A percentile compares a stretch with the other conserved stretches of the same genome.
Conservation (phyloP, 306 rosid species). For the Vigna angularis region DNA sequence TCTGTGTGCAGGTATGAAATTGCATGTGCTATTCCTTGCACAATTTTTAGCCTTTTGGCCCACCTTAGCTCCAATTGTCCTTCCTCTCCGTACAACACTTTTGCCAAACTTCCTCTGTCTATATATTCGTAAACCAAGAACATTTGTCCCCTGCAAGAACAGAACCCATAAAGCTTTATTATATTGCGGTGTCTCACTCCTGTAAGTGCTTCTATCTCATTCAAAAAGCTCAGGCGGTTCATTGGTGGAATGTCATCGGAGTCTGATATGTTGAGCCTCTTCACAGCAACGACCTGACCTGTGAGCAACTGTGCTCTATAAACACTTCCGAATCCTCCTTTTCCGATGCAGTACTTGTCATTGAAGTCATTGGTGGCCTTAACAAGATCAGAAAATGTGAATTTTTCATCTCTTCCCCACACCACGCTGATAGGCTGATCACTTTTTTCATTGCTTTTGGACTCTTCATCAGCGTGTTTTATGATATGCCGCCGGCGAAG, state of each 20-base stretch:
- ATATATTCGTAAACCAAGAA: slow-evolving; percentile 67
- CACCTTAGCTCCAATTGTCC: slow-evolving; percentile 54
- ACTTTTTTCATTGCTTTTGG: slow-evolving; percentile 20
- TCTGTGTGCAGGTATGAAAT: slow-evolving; percentile 70
- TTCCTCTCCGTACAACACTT: slow-evolving; percentile 57
- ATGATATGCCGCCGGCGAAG: background rate
- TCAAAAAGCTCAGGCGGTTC: slow-evolving; percentile 58
- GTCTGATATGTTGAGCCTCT: slow-evolving; percentile 54
- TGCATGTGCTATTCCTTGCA: slow-evolving; percentile 72
- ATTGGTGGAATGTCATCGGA: slow-evolving; percentile 54
- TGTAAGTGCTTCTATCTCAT: slow-evolving; percentile 66
- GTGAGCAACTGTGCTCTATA: slow-evolving; percentile 57
- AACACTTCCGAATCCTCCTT: slow-evolving; percentile 77
- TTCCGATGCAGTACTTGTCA: slow-evolving; percentile 69
- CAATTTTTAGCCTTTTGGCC: slow-evolving; percentile 59
- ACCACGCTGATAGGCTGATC: slow-evolving; percentile 27
- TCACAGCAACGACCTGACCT: slow-evolving; percentile 64
- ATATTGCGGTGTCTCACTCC: slow-evolving; percentile 72
- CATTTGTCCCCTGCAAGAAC: slow-evolving; percentile 57
- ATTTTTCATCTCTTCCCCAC: slow-evolving; percentile 53
- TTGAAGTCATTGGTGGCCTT: slow-evolving; percentile 65
- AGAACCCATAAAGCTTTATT: slow-evolving; percentile 68
- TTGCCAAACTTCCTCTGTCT: slow-evolving; percentile 60
- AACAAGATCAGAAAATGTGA: slow-evolving; percentile 52
- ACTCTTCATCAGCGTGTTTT: slow-evolving; percentile 45